Base-by-base conservation (phyloP, 169 alveolate species). In the Babesia gibsoni region DNA sequence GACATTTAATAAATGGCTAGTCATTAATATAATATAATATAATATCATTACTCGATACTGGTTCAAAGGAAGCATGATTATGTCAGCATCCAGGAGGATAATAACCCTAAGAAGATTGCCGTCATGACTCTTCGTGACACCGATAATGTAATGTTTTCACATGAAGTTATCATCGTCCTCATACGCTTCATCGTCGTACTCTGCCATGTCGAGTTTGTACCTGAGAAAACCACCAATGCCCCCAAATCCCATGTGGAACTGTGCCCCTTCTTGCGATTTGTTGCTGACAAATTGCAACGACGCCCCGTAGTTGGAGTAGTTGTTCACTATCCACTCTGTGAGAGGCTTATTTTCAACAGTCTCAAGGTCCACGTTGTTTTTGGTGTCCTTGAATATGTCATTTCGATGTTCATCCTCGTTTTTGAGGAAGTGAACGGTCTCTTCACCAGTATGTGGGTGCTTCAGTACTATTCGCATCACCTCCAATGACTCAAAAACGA, bases 151-250 rank as follows among this genome's bases (percentile, higher is more conserved):
- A 48, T 25, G 29, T 48, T 25, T 42, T 73, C 58, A 73, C 83
- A 73, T 73, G 52, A 84, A 73, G 59, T 61, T 67, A 52, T 77
- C 75, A 53, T 83, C 86, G 61, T 85, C 88, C 9, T 81, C 87
- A 32, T 65, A 53, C 32, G 58, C 58, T 18, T 77, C 89, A 39
- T 46, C 67, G 46, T 80, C 88, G 39, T 86, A 89, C 52, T 91
- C 83, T 53, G 91, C 94, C 63, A 92, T 69, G 57, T 95, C 98
- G 39, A 95, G 67, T 68, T 95, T 92, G 87, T 96, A 98, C 63
- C 99, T 89, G 54, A 98, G 91, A 87, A 98, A 92, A 23, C 99
- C 99, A 20, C 99, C 99, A 49, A 98, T 93, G 27, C 99, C 99
- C 16, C 98, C 98, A 83, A 98, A 98, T 37, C 99, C 99, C 73